These are phyloP conservation scores for Capronia americana DNA, from an alignment of 2,329 filamentous ascomycete genomes.

Conservation along the genomic window DNA sequence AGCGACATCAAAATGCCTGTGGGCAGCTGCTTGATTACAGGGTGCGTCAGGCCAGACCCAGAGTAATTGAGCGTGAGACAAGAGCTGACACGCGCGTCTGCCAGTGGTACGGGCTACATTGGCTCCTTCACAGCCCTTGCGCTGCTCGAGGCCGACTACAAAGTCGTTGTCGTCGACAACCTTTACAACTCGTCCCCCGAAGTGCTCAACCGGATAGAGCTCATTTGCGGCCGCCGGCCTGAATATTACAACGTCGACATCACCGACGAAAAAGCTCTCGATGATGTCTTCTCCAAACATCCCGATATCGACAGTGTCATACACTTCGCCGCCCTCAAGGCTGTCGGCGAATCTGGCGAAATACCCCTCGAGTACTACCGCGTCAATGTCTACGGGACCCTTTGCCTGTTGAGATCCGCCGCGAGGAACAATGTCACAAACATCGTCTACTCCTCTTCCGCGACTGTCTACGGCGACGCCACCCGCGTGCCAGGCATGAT, in stretches of 20 bases:
- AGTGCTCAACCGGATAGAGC: constrained; percentile 91
- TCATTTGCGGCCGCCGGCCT: constrained; percentile 87
- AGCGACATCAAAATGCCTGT: constrained; percentile 66
- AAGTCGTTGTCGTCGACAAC: constrained; percentile 95
- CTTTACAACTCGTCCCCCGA: constrained; percentile 96
- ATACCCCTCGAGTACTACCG: constrained; percentile 97
- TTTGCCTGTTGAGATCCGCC: constrained; percentile 87
- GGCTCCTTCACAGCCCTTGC: constrained; percentile 94
- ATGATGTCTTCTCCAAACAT: constrained; percentile 86
- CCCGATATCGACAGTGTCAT: constrained; percentile 97
- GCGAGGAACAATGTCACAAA: constrained; percentile 87
- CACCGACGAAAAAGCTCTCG: constrained; percentile 80
- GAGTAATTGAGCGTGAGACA: not conserved
- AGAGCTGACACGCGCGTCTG: constrained; percentile 24
- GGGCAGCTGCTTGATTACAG: constrained; percentile 89
- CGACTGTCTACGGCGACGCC: constrained; percentile 97
- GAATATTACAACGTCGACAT: constrained; percentile 86
- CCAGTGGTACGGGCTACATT: constrained; percentile 97
- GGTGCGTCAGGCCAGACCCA: constrained; percentile 66
- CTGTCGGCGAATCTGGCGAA: constrained; percentile 92
- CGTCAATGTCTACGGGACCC: constrained; percentile 92
- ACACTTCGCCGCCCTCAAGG: constrained; percentile 98
- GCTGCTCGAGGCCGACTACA: constrained; percentile 91
- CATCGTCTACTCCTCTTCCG: constrained; percentile 98
- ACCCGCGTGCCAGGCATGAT: constrained; percentile 98